These are phyloP conservation scores for Sindora glabra DNA, from an alignment of 306 rosid genomes.

Conservation along the genomic window DNA sequence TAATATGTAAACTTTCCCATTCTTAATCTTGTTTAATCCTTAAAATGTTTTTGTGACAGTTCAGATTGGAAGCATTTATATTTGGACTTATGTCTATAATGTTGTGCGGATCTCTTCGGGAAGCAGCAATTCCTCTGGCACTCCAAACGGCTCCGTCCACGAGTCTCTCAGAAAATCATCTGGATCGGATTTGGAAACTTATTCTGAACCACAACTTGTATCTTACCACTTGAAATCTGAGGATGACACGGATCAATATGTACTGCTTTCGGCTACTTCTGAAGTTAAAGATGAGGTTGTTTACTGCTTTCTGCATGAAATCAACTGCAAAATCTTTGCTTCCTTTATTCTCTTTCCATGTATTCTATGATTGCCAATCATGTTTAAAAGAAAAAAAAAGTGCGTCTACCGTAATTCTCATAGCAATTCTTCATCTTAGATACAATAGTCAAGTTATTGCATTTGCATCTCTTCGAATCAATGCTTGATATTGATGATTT, in stretches of 20 bases:
- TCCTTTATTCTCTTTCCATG: not conserved
- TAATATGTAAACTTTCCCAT: not conserved
- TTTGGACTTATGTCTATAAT: slow-evolving; percentile 55
- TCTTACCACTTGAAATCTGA: not conserved
- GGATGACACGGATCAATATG: not conserved
- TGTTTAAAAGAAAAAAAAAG: too few relatives aligned
- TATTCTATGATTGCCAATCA: not conserved
- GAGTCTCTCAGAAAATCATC: slow-evolving; percentile 9
- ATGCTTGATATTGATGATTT: not conserved
- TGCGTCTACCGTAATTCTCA: too few relatives aligned
- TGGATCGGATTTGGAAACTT: not conserved
- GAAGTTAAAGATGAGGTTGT: slow-evolving; percentile 11
- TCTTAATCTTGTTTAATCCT: not conserved
- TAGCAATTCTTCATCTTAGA: too few relatives aligned
- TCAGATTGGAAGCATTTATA: slow-evolving; percentile 40
- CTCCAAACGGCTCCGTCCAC: not conserved
- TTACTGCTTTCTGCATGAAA: not conserved
- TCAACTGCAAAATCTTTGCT: too few relatives aligned
- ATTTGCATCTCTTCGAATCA: too few relatives aligned
- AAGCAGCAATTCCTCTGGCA: too few relatives aligned
- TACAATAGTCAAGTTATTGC: too few relatives aligned
- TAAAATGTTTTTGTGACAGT: not conserved
- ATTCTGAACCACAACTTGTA: slow-evolving; percentile 32
- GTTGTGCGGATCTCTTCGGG: slow-evolving; percentile 38
- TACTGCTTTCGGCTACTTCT: slow-evolving; percentile 13